These are phyloP conservation scores for Crithidia acanthocephali DNA, from an alignment of 208 protist genomes.

Conservation along the genomic window DNA sequence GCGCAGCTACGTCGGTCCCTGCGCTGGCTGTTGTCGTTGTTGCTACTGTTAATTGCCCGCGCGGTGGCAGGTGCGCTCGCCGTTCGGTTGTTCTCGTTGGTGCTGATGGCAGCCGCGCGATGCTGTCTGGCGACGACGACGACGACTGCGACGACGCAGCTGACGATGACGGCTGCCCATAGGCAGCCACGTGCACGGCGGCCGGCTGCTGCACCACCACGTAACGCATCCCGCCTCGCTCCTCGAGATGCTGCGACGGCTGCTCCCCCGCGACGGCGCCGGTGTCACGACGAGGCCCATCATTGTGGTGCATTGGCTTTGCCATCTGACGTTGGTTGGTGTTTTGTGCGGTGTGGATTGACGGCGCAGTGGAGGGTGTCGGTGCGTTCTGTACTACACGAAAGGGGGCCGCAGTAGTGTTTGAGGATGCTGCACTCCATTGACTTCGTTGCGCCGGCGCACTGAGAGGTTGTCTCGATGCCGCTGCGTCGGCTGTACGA, in stretches of 20 bases:
- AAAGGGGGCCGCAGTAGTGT: no score
- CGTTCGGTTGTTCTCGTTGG: not conserved
- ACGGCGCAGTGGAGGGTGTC: no score
- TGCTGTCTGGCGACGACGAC: not conserved
- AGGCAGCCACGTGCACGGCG: not conserved
- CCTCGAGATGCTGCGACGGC: not conserved
- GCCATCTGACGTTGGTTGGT: no score
- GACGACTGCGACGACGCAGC: not conserved
- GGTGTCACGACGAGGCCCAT: not conserved
- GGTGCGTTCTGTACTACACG: no score
- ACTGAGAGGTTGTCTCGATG: no score
- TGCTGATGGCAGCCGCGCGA: not conserved
- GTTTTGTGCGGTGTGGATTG: no score
- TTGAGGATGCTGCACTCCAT: no score
- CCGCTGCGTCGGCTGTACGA: no score
- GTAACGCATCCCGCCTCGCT: slow-evolving; percentile 17
- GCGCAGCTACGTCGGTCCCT: no score
- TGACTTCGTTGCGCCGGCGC: no score
- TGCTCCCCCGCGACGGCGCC: not conserved
- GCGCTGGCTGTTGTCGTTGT: no score
- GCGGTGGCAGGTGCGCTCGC: not conserved
- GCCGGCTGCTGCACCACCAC: slow-evolving; percentile 23
- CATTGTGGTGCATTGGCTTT: not conserved
- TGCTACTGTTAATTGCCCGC: not conserved
- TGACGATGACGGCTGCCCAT: not conserved